Percentiles rank a stretch among this genome's conserved stretches.
Conservation (phyloP, 2,329 filamentous ascomycete species). For the Penicillium sp. region DNA sequence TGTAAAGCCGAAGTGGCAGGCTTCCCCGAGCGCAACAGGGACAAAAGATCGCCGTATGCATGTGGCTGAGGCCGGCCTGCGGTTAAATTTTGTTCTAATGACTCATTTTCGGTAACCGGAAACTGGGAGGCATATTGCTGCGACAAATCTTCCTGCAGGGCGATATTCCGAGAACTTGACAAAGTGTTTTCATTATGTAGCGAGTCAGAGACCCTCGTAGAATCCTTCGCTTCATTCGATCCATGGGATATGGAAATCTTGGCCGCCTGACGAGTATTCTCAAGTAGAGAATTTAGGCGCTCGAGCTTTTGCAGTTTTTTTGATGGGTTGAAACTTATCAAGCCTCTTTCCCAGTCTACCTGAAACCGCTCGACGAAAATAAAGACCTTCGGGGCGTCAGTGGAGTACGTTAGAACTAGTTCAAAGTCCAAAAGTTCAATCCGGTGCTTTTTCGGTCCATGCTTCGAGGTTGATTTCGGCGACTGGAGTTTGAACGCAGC, state of each 20-base stretch:
- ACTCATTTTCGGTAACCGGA: neutral
- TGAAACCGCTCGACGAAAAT: slow-evolving; percentile 24
- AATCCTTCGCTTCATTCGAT: neutral
- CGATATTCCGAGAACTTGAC: too few species aligned
- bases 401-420: slow-evolving; percentile 31
- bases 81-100: neutral
- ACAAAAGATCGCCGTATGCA: slow-evolving; percentile 9
- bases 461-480: slow-evolving; percentile 13
- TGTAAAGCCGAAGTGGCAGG: too few species aligned
- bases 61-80: neutral
- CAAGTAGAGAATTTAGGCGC: too few species aligned
- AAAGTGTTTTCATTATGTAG: too few species aligned
- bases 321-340: slow-evolving; percentile 10
- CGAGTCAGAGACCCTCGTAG: slow-evolving; percentile 5
- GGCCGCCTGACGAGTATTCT: slow-evolving; percentile 4
- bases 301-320: slow-evolving; percentile 19
- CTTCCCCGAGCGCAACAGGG: too few species aligned
- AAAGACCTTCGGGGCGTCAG: slow-evolving; percentile 18
- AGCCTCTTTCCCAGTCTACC: slow-evolving; percentile 20
- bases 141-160: neutral
- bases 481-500: slow-evolving; percentile 17
- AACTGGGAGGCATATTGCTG: slow-evolving; percentile 15
- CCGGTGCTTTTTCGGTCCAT: slow-evolving; percentile 23
- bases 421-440: slow-evolving; percentile 33
- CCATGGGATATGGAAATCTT: slow-evolving; percentile 11